A percentile compares a stretch with the other conserved stretches of the same genome.
These are phyloP conservation scores for Metrosideros polymorpha DNA, from an alignment of 441 rosid genomes.

Conservation along the genomic window DNA sequence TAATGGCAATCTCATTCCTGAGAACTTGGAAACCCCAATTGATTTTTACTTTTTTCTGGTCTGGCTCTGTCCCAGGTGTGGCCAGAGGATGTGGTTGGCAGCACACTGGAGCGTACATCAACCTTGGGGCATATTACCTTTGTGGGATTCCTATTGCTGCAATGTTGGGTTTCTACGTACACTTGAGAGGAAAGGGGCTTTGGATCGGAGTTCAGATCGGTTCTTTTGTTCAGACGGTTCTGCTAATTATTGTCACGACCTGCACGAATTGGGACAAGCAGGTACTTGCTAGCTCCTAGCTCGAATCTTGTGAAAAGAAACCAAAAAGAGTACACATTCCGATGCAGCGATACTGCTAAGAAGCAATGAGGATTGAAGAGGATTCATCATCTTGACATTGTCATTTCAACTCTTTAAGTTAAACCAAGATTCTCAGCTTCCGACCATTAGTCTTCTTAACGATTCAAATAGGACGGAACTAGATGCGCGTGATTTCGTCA, in stretches of 20 bases:
- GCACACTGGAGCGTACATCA: constrained; percentile 34
- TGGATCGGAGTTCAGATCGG: constrained; percentile 59
- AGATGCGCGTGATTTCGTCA: neutral
- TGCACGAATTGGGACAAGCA: constrained; percentile 41
- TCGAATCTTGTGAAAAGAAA: neutral
- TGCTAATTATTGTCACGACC: constrained; percentile 30
- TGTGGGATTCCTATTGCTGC: constrained; percentile 40
- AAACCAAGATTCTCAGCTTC: neutral
- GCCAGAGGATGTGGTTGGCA: constrained; percentile 77
- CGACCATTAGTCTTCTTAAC: neutral
- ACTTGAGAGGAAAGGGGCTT: constrained; percentile 45
- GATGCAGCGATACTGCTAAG: neutral
- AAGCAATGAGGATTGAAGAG: neutral
- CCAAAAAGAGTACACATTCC: neutral
- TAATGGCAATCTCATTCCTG: neutral
- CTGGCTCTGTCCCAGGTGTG: constrained; percentile 19
- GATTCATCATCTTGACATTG: neutral
- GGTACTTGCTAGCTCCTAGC: constrained; percentile 12
- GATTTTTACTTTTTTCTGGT: neutral
- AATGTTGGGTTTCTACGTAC: constrained; percentile 33
- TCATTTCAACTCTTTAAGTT: neutral
- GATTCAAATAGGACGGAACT: neutral
- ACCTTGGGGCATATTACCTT: constrained; percentile 43
- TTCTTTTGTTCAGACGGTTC: constrained; percentile 27
- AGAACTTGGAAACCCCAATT: neutral